Base-by-base conservation (phyloP, 345 rosid genomes). In the Populus nigra region DNA sequence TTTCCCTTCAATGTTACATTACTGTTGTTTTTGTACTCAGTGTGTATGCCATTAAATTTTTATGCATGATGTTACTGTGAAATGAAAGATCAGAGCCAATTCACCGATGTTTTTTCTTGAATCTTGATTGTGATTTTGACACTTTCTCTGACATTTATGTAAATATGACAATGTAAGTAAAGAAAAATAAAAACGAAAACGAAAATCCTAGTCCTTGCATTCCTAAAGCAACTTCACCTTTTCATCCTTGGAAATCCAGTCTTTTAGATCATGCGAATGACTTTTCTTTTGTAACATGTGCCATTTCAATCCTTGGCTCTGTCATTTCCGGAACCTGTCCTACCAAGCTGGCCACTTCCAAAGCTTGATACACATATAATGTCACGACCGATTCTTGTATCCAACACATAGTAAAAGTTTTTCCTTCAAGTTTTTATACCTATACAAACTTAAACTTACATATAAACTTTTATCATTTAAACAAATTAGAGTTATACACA, bases 141-240 rank as follows among this genome's bases (percentile, higher is more conserved):
- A 53, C 22, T 53, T 53, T 53, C 59, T 53, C n/a, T 53, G 9
- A n/a, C 6, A 23, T 59, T n/a, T 0, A 59, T n/a, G 29, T 59
- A 59, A 59, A 59, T 11, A 2, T 59, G 15, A 23, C 41, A 65
- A 17, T 4, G 25, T 68, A 68, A 22, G 38, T 5, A 67, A 67
- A 31, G 11, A 17, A 18, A 67, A 16, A 67, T 2, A n/a, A 4
- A n/a, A 25, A 62, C 8, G 61, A 16, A 72, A 35, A 18, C 5
- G 6, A 17, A 55, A 55, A 38, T 9, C 43, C 41, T 72, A 71
- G 3, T 76, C 80, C 71, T 47, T 47, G 65, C 75, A 69, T 25
- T 53, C 67, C 75, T 72, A 77, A 67, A 86, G 77, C 82, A 70
- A 68, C 50, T 79, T 50, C 68, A 72, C 80, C 15, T 79, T 82